Base-by-base conservation (phyloP, 352 stramenopile genomes). In the Phytophthora lateralis region DNA sequence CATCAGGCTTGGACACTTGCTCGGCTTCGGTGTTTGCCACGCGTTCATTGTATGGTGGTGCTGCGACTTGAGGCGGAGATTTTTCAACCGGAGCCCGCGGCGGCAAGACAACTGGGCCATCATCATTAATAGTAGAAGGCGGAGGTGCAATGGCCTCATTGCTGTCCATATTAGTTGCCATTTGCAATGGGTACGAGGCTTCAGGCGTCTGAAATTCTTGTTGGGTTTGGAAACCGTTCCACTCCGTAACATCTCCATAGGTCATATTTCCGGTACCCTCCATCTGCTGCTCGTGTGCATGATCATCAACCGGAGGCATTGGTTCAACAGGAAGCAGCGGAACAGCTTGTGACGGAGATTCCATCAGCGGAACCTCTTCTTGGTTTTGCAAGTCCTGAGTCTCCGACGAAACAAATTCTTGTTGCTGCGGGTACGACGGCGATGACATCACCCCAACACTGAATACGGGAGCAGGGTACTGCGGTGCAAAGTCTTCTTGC, bases 361-460 rank as follows among this genome's bases (percentile, higher is more conserved):
- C 12, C 44, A 46, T 52, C 17, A 26, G 8, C 6, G 49, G 47
- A 29, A 26, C n/a, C 18, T 71, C 55, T 20, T 67, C 35, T 42
- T 67, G 49, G 9, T 11, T 51, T 10, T 58, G 54, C n/a, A 41
- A 10, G 48, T 57, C 55, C 43, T 43, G 49, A 6, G 14, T 47
- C 12, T 54, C 44, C 2, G 53, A 24, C 10, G 47, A 27, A 8
- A 55, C 43, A 18, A 44, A 59, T 6, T 55, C 18, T 39, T 63
- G 47, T 27, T 73, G 48, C 17, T 66, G 52, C 5, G 46, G 42
- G 39, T 55, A 57, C 17, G 42, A 17, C 38, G 59, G 47, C n/a
- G 63, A 60, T 21, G 63, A 39, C 47, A 56, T 58, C 32, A 50
- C 15, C 2, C 53, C 63, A n/a, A 68, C 55, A 55, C 61, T 63